These are phyloP conservation scores for Parastagonospora avenae DNA, from an alignment of 2,329 filamentous ascomycete species.

Conservation along the genomic window DNA sequence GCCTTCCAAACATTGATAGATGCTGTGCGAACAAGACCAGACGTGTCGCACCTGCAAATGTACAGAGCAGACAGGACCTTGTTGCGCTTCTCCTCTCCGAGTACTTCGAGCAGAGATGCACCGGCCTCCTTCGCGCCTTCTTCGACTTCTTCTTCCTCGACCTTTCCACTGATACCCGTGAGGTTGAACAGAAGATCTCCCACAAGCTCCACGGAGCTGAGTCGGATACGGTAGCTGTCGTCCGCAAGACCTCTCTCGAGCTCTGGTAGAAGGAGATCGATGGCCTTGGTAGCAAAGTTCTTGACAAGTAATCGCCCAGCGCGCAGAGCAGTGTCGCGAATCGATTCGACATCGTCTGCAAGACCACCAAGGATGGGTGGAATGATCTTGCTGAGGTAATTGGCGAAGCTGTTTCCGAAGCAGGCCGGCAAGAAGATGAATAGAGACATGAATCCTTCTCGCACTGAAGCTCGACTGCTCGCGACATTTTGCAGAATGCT, in stretches of 20 bases:
- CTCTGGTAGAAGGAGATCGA: slow-evolving; percentile 91
- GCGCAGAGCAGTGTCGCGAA: slow-evolving; percentile 92
- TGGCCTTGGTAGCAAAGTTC: slow-evolving; percentile 94
- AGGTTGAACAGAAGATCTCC: slow-evolving; percentile 97
- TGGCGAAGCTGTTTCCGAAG: slow-evolving; percentile 97
- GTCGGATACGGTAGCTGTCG: slow-evolving; percentile 94
- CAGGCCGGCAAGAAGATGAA: slow-evolving; percentile 99
- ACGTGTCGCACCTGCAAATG: slow-evolving; percentile 96
- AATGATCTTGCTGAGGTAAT: slow-evolving; percentile 93
- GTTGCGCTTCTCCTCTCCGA: slow-evolving; percentile 95
- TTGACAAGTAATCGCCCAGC: slow-evolving; percentile 95
- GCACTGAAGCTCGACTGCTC: slow-evolving; percentile 85
- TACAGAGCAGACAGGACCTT: slow-evolving; percentile 97
- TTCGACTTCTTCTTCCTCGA: slow-evolving; percentile 77
- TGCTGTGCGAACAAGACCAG: slow-evolving; percentile 84
- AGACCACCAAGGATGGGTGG: slow-evolving; percentile 92
- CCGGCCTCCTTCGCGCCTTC: slow-evolving; percentile 84
- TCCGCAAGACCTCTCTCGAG: slow-evolving; percentile 96
- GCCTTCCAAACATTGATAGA: slow-evolving; percentile 97
- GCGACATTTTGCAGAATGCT: slow-evolving; percentile 96
- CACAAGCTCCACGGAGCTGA: slow-evolving; percentile 96
- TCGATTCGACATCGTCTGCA: slow-evolving; percentile 94
- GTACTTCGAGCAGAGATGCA: slow-evolving; percentile 88
- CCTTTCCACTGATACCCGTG: slow-evolving; percentile 84
- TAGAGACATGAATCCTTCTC: slow-evolving; percentile 98